Percentiles rank a stretch among this genome's conserved stretches.
phyloP scores from a whole-genome alignment of 805 yeast species.

The Candida gorgasii region DNA sequence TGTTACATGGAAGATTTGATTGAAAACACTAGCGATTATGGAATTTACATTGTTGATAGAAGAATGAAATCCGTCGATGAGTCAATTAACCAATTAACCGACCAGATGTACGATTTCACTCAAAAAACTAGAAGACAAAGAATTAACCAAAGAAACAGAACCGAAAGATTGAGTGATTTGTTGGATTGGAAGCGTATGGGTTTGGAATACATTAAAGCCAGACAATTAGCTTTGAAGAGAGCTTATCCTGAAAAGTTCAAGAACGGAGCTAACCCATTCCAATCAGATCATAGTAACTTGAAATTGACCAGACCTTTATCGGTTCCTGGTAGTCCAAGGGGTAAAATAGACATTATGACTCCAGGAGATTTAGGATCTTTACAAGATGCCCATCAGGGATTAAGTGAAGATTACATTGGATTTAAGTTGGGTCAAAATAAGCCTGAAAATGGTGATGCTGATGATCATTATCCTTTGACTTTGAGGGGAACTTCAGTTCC shows the following conservation, averaged over 20 bases:
- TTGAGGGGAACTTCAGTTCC: slow-evolving; percentile 52
- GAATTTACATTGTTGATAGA: slow-evolving; percentile 95
- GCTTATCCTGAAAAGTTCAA: slow-evolving; percentile 88
- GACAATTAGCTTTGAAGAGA: slow-evolving; percentile 86
- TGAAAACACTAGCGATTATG: slow-evolving; percentile 92
- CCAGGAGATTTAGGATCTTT: slow-evolving; percentile 98
- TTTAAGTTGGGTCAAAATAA: slow-evolving; percentile 50
- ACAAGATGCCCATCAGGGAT: slow-evolving; percentile 79
- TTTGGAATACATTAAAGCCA: slow-evolving; percentile 90
- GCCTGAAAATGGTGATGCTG: slow-evolving; percentile 39
- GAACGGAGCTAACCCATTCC: slow-evolving; percentile 49
- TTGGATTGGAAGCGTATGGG: slow-evolving; percentile 99
- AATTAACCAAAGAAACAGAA: slow-evolving; percentile 95
- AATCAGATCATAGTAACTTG: slow-evolving; percentile 43
- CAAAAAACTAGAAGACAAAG: slow-evolving; percentile 93
- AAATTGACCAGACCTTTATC: slow-evolving; percentile 90
- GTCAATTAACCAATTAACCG: slow-evolving; percentile 84
- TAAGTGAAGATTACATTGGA: slow-evolving; percentile 71
- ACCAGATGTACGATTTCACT: slow-evolving; percentile 86
- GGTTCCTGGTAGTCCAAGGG: slow-evolving; percentile 96
- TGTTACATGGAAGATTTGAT: slow-evolving; percentile 98
- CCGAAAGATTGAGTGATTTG: slow-evolving; percentile 88
- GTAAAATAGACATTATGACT: slow-evolving; percentile 76
- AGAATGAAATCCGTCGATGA: slow-evolving; percentile 91
- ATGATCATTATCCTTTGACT: slow-evolving; percentile 45